Percentiles rank a stretch among this genome's conserved stretches.
phyloP scores from a whole-genome alignment of 202 grass and related monocot genomes.

The Setaria viridis region DNA sequence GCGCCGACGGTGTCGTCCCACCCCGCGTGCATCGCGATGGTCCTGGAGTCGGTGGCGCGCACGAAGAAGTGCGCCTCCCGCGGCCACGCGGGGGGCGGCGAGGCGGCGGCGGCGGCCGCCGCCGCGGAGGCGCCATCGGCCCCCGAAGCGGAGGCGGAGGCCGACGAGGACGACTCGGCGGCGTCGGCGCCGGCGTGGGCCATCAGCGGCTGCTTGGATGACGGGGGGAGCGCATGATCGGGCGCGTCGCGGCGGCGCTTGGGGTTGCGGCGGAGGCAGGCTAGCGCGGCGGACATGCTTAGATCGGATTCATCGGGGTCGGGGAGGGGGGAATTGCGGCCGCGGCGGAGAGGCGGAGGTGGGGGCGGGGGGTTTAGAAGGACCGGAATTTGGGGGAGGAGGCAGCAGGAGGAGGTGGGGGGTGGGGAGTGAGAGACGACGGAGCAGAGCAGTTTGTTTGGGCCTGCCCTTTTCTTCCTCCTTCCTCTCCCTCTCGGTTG shows the following conservation, averaged over 20 bases:
- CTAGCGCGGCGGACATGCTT: slow-evolving; percentile 67
- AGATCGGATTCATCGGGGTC: slow-evolving; percentile 61
- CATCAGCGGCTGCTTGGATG: slow-evolving; percentile 47
- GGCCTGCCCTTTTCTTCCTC: background rate
- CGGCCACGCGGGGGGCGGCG: background rate
- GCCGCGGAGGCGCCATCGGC: background rate
- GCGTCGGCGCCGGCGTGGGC: slow-evolving; percentile 19
- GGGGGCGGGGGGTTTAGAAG: slow-evolving; percentile 43
- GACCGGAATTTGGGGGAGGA: slow-evolving; percentile 50
- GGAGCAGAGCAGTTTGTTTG: background rate
- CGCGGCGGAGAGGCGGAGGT: background rate
- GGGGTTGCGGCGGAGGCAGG: slow-evolving; percentile 62
- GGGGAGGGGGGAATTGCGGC: slow-evolving; percentile 33
- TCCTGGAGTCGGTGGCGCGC: slow-evolving; percentile 72
- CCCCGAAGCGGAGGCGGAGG: slow-evolving; percentile 4
- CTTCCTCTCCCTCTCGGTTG: background rate
- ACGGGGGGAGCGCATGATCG: slow-evolving; percentile 58
- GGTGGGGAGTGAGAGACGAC: slow-evolving; percentile 7
- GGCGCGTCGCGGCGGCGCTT: slow-evolving; percentile 75
- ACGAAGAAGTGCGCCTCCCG: slow-evolving; percentile 80
- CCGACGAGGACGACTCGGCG: slow-evolving; percentile 1
- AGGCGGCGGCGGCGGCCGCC: background rate
- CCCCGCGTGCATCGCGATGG: slow-evolving; percentile 70
- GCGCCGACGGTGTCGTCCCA: slow-evolving; percentile 62
- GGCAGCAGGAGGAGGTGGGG: background rate